Evolutionary conservation across 2,329 filamentous ascomycete species (phyloP).

Genomic region (Ophioceras dolichostomum): DNA sequence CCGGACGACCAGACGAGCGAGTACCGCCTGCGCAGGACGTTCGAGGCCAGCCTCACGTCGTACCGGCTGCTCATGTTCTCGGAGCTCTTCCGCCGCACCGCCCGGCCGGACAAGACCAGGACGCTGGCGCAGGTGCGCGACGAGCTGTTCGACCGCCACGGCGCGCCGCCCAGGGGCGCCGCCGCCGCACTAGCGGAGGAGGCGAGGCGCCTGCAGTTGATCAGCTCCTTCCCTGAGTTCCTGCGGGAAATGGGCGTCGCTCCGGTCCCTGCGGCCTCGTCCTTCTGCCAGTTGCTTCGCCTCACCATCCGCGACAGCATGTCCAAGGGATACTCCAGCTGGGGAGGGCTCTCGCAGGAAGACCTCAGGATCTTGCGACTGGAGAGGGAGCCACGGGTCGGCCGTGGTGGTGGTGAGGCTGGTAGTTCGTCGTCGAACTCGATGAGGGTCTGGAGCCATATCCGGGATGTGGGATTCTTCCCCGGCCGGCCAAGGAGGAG

Average conservation of each 20-base stretch:
- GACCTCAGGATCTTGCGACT: constrained; percentile 10
- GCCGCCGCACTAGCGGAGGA: constrained; percentile 25
- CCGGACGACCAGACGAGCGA: constrained; percentile 21
- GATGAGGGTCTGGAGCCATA: no score
- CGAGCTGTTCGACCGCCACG: constrained; percentile 31
- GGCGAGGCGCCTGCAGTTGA: constrained; percentile 27
- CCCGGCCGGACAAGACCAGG: constrained; percentile 15
- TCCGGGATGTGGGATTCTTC: no score
- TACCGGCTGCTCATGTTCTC: constrained; percentile 41
- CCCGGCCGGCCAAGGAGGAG: no score
- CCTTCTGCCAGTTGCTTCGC: constrained; percentile 20
- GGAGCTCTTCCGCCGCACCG: constrained; percentile 32
- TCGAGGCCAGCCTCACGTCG: constrained; percentile 29
- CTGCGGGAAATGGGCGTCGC: constrained; percentile 27
- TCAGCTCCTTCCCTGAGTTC: constrained; percentile 29
- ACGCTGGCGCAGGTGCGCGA: constrained; percentile 26
- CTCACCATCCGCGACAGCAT: constrained; percentile 20
- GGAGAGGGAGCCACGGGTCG: constrained; percentile 8
- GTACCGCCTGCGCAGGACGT: constrained; percentile 34
- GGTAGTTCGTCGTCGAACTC: no score
- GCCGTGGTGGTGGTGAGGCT: no score
- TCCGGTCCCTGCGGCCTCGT: constrained; percentile 8
- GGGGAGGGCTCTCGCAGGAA: constrained; percentile 7
- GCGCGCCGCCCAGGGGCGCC: constrained; percentile 27
- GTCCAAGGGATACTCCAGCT: constrained; percentile 17